Percentiles rank a stretch among this genome's conserved stretches.
phyloP scores from a whole-genome alignment of 116 monocot genomes.

The Cymodocea nodosa region DNA sequence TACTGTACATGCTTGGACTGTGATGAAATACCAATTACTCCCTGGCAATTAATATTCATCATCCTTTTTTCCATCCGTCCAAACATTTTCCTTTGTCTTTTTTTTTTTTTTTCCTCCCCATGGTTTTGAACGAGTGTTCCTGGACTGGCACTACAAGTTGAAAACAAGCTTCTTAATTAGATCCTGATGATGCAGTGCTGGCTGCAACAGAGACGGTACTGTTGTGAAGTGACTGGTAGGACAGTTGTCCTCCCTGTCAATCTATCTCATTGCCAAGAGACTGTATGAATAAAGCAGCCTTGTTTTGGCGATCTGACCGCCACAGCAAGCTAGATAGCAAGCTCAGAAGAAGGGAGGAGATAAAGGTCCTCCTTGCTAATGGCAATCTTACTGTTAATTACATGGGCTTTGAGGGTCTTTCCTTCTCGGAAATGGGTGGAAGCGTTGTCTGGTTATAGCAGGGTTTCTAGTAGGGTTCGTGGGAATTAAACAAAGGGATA shows the following conservation, averaged over 20 bases:
- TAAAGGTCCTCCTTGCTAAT: conserved; percentile 2
- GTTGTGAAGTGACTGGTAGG: conserved; percentile 76
- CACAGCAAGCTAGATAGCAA: conserved; percentile 16
- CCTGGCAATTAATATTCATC: conserved; percentile 14
- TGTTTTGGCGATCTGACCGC: conserved; percentile 23
- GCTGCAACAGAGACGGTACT: conserved; percentile 44
- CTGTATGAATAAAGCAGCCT: conserved; percentile 29
- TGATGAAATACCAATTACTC: conserved; percentile 24
- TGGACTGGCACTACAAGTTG: conserved; percentile 11
- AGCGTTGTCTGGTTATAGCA: neutral
- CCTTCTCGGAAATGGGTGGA: conserved; percentile 2
- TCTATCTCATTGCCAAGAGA: conserved; percentile 39
- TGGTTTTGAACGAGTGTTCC: conserved; percentile 11
- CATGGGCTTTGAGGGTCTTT: conserved; percentile 3
- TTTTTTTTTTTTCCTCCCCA: neutral
- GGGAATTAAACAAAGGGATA: neutral
- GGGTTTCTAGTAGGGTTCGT: conserved; percentile 6
- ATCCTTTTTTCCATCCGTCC: neutral
- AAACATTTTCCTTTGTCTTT: neutral
- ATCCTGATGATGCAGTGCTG: conserved; percentile 29
- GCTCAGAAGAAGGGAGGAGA: conserved; percentile 2
- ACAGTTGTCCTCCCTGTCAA: conserved; percentile 69
- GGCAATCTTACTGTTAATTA: conserved; percentile 3
- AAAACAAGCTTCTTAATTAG: conserved; percentile 18
- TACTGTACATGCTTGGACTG: conserved; percentile 1